phyloP scores from a whole-genome alignment of 2,329 filamentous ascomycete species.

The Ramichloridium luteum region DNA sequence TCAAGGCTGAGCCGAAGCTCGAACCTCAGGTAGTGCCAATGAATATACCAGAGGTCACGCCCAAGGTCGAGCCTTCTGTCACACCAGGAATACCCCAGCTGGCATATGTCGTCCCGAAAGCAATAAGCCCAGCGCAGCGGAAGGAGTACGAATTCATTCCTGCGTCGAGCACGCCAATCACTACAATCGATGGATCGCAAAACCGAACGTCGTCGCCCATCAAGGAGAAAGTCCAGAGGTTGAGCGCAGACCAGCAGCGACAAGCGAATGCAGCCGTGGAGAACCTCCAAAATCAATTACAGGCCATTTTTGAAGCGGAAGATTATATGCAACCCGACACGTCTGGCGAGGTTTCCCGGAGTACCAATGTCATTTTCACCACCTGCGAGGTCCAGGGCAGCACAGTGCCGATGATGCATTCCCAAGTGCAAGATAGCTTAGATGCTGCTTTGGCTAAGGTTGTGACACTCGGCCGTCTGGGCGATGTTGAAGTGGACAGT shows the following conservation, averaged over 20 bases:
- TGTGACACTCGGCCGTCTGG: conserved; percentile 55
- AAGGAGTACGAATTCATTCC: conserved; percentile 15
- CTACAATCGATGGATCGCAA: neutral
- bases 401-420: conserved; percentile 53
- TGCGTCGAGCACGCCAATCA: neutral
- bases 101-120: conserved; percentile 15
- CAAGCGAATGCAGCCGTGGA: conserved; percentile 63
- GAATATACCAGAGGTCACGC: neutral
- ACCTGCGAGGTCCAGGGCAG: conserved; percentile 40
- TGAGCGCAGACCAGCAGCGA: conserved; percentile 56
- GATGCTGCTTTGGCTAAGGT: conserved; percentile 64
- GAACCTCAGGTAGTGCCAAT: neutral
- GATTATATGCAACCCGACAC: conserved; percentile 51
- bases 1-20: neutral
- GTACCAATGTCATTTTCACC: conserved; percentile 45
- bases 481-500: conserved; percentile 60
- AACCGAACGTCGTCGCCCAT: neutral
- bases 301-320: conserved; percentile 65
- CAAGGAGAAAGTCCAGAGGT: no score
- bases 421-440: conserved; percentile 55
- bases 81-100: neutral
- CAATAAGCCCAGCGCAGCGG: conserved; percentile 22
- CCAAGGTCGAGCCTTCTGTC: neutral
- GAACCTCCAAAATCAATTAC: conserved; percentile 56
- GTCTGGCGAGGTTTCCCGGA: conserved; percentile 26